These are phyloP conservation scores for Claviceps cyperi DNA, from an alignment of 2,329 filamentous ascomycete species.

Conservation along the genomic window DNA sequence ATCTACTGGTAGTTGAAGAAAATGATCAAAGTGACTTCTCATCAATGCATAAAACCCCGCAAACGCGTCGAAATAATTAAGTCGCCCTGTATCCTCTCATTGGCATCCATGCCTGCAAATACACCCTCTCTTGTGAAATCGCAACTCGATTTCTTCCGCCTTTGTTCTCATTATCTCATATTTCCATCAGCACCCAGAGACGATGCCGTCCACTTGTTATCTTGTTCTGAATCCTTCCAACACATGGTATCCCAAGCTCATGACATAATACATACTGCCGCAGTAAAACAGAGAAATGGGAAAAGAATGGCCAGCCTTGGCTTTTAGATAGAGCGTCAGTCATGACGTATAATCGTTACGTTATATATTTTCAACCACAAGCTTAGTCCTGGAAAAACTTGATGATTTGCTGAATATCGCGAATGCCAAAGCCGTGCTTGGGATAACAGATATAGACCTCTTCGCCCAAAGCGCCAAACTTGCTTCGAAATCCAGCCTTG, in stretches of 20 bases:
- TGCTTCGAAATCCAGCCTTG: slow-evolving; percentile 82
- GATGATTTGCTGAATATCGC: slow-evolving; percentile 72
- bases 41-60: not conserved
- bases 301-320: not conserved
- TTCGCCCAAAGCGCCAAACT: slow-evolving; percentile 75
- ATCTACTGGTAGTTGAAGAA: not conserved
- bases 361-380: not conserved
- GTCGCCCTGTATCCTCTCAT: not conserved
- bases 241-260: not conserved
- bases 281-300: too few relatives aligned
- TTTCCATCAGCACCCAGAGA: too few relatives aligned
- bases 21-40: not conserved
- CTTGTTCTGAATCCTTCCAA: not conserved
- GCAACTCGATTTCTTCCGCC: too few relatives aligned
- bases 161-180: too few relatives aligned
- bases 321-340: not conserved
- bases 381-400: slow-evolving; percentile 68
- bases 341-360: not conserved
- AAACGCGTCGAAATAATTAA: not conserved
- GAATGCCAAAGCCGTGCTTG: slow-evolving; percentile 66
- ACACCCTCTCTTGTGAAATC: too few relatives aligned
- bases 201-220: not conserved
- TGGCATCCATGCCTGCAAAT: too few relatives aligned
- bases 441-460: slow-evolving; percentile 85
- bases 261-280: not conserved